phyloP scores from a whole-genome alignment of 2,329 filamentous ascomycete genomes.

The Fusarium torulosum region DNA sequence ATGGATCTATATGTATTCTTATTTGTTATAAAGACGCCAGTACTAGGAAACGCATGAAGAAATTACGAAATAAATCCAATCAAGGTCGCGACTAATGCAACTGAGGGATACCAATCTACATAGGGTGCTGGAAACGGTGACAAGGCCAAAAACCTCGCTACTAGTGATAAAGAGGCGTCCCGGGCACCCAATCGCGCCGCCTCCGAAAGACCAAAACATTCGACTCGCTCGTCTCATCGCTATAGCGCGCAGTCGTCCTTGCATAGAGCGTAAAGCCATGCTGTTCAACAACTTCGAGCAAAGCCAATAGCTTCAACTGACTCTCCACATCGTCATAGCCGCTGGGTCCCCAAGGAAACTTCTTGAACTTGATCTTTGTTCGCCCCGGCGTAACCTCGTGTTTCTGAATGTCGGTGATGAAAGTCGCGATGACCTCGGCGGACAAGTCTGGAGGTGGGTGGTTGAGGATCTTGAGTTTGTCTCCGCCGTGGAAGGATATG shows the following conservation, averaged over 20 bases:
- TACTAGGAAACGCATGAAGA: neutral
- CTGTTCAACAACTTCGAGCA: slow-evolving; percentile 21
- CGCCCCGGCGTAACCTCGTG: slow-evolving; percentile 6
- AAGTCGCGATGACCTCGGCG: slow-evolving; percentile 3
- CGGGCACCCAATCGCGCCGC: neutral
- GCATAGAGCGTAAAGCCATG: slow-evolving; percentile 21
- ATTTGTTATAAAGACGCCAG: neutral
- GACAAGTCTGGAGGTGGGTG: slow-evolving; percentile 5
- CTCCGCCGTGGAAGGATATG: slow-evolving; percentile 23
- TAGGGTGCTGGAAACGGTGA: too few relatives aligned
- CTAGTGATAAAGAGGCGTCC: neutral
- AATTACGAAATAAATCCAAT: neutral
- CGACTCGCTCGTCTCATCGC: slow-evolving; percentile 2
- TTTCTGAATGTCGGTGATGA: slow-evolving; percentile 9
- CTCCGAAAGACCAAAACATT: slow-evolving; percentile 31
- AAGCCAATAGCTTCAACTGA: slow-evolving; percentile 15
- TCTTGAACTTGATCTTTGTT: slow-evolving; percentile 30
- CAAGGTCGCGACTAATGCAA: neutral
- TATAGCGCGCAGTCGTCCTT: neutral
- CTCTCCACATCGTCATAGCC: neutral
- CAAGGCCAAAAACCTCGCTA: too few relatives aligned
- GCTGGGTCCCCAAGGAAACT: neutral
- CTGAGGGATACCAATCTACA: too few relatives aligned
- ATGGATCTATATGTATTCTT: too few relatives aligned
- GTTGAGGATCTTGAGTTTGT: slow-evolving; percentile 36